A percentile compares a stretch with the other conserved stretches of the same genome.
These are phyloP conservation scores for Sporobolomyces pararoseus DNA, from an alignment of 768 basidiomycete species.

Conservation along the genomic window DNA sequence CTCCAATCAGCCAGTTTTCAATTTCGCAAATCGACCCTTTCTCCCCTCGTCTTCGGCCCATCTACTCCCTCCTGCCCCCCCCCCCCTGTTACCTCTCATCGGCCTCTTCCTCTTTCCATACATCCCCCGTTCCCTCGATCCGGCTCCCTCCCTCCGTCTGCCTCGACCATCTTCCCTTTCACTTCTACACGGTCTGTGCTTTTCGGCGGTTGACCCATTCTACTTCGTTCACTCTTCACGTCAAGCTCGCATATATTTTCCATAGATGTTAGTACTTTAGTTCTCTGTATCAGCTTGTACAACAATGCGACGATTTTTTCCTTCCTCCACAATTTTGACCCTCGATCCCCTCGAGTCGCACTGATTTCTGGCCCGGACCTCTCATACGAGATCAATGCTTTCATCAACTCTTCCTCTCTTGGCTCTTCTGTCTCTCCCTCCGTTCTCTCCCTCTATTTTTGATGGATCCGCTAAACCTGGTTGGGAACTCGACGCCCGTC, in stretches of 20 bases:
- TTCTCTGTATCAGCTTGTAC: conserved; percentile 13
- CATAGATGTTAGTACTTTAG: neutral
- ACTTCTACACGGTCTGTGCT: neutral
- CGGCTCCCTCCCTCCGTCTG: neutral
- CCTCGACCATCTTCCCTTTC: neutral
- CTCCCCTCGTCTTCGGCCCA: neutral
- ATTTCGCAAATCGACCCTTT: neutral
- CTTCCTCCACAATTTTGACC: neutral
- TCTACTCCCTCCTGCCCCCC: neutral
- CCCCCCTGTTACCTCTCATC: neutral
- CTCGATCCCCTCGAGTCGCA: neutral
- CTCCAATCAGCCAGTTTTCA: neutral
- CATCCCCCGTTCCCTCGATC: neutral
- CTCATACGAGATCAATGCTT: neutral
- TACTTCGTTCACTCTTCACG: neutral
- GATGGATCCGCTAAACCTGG: too few species aligned
- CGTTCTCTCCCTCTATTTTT: too few species aligned
- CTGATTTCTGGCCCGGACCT: neutral
- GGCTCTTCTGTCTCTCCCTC: neutral
- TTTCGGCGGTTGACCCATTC: neutral
- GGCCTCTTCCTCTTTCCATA: neutral
- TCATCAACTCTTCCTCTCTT: neutral
- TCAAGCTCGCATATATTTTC: too few species aligned
- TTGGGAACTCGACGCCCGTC: neutral
- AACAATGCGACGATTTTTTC: neutral